Evolutionary conservation across 768 basidiomycete species (phyloP), one percentile per base, ranked within the genome.

Genomic region (Naganishia onofrii): DNA sequence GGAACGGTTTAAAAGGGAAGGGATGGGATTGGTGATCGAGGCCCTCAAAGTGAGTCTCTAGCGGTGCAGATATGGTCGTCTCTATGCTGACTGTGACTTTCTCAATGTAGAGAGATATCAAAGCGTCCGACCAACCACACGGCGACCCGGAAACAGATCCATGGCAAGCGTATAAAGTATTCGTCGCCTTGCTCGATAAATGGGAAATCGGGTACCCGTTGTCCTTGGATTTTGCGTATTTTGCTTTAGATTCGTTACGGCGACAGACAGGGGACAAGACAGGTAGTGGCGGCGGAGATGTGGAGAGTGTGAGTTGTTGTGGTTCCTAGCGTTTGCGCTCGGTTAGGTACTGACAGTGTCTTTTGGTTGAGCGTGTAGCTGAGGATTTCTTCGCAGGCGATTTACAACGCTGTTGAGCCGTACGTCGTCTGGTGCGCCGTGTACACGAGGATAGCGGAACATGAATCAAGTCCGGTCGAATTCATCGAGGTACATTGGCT

Each of bases 131-230:
- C 48, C 3, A 7, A 1, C n/a, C 21, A 17, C 21, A 21, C 21
- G 23, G 3, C 21, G 23, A 21, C 23, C n/a, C 38, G 21, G 51
- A 28, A 29, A 87, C 88, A 69, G 92, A 92, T 73, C 84, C 89
- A 0, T 88, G 89, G 71, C 84, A 91, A 29, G 92, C 96, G 0
- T 98, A 93, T 86, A 95, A 94, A 81, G 90, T 98, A 38, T 94
- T 96, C 79, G 89, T 98, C 28, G 94, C 93, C 0, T 81, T 98
- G 21, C 83, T 97, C 73, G 96, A 99, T 80, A 96, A 96, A 80
- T 97, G 92, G 91, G 96, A 98, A 79, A 89, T 98, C 54, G 95
- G 95, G 5, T 86, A 86, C 9, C 84, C 86, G 0, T 80, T 99
- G 31, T 93, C 93, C 0, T 89, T 92, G 48, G 84, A 83, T 7